Conservation (phyloP, 2,329 filamentous ascomycete genomes). For the Penicillium sclerotiorum region DNA sequence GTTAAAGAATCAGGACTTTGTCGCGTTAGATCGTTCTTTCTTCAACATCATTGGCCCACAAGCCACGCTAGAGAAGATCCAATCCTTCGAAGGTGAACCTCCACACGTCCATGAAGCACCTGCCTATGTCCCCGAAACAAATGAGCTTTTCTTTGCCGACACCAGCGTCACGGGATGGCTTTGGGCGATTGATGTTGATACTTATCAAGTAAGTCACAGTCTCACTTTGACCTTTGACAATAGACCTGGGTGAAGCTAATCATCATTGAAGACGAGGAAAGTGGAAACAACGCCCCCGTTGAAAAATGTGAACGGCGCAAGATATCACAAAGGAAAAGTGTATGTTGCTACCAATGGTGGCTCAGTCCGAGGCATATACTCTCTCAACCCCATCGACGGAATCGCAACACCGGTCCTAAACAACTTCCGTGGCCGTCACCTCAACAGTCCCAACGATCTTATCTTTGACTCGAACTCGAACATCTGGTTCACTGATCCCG, state of each 20-base stretch:
- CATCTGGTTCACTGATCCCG: slow-evolving; percentile 16
- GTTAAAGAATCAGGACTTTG: slow-evolving; percentile 7
- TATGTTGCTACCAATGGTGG: slow-evolving; percentile 14
- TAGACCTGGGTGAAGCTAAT: neutral
- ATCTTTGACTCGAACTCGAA: slow-evolving; percentile 13
- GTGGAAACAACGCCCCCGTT: slow-evolving; percentile 9
- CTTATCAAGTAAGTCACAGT: slow-evolving; percentile 1
- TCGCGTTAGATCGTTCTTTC: slow-evolving; percentile 11
- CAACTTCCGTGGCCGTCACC: slow-evolving; percentile 13
- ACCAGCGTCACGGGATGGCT: slow-evolving; percentile 13
- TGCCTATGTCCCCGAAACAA: slow-evolving; percentile 14
- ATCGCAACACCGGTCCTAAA: slow-evolving; percentile 11
- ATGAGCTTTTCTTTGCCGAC: slow-evolving; percentile 15
- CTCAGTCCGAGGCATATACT: slow-evolving; percentile 8
- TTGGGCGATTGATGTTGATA: slow-evolving; percentile 14
- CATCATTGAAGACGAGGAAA: slow-evolving; percentile 7
- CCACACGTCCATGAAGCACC: slow-evolving; percentile 15
- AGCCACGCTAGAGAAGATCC: slow-evolving; percentile 14
- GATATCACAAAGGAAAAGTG: slow-evolving; percentile 10
- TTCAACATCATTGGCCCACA: slow-evolving; percentile 11
- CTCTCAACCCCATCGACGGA: slow-evolving; percentile 6
- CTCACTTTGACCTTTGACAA: neutral
- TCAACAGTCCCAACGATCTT: slow-evolving; percentile 16
- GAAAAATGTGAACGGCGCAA: slow-evolving; percentile 11
- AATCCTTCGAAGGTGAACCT: slow-evolving; percentile 12